Evolutionary conservation across 129 eudicot genomes (phyloP), one percentile per base, ranked within the genome.

Genomic region (Apium graveolens): DNA sequence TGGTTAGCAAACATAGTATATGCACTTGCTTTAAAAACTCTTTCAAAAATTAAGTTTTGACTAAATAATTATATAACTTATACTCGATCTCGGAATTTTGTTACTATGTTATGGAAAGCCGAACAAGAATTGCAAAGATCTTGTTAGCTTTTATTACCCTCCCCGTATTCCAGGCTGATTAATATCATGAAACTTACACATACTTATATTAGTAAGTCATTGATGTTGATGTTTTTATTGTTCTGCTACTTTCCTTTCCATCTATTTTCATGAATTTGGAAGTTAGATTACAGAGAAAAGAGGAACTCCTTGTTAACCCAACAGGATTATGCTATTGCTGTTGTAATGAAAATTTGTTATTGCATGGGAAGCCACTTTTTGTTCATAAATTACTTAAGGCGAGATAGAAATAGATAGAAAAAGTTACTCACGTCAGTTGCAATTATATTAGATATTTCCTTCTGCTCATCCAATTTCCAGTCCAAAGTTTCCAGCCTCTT

Each of bases 391-490:
- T 70, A 31, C 57, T 27, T 79, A 1, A 3, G 41, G 26, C 78
- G 46, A 65, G 17, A 45, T 29, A 63, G 10, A 78, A 7, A 75
- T 9, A 34, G 48, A 75, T 9, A 41, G 48, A 44, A 24, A 32
- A 48, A 24, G 34, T 32, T 20, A 18, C 91, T 63, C 89, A 93
- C 98, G 83, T 93, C 98, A 80, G 78, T 76, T 60, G 89, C 81
- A 62, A 93, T 84, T 62, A 86, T 90, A 73, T 89, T 88, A 79
- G 92, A 87, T 68, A 83, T 83, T 68, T 86, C 95, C 84, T 86
- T 89, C 82, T 89, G 98, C 81, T 91, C 98, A 32, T 93, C 98
- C 84, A 93, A 24, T 79, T 93, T 93, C 98, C 95, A 91, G 79
- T 93, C 98, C 87, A 93, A 82, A 79, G 42, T 89, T 84, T 93